Conservation (phyloP, 345 rosid genomes). For the Populus nigra region DNA sequence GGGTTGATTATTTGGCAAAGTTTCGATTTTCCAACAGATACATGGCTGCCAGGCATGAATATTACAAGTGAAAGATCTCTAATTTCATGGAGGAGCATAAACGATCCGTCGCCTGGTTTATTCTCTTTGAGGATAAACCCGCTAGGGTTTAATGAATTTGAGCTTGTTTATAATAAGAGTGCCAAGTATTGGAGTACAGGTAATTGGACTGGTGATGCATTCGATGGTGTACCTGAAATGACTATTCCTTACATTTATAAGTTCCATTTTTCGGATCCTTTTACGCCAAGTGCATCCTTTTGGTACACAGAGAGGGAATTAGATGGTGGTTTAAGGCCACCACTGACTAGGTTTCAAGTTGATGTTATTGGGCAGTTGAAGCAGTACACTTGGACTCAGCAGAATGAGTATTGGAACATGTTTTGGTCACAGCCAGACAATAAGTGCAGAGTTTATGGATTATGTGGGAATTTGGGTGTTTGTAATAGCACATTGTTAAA, state of each 20-base stretch:
- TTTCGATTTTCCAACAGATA: constrained; percentile 55
- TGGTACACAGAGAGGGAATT: constrained; percentile 42
- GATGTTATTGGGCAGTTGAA: constrained; percentile 39
- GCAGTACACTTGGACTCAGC: constrained; percentile 49
- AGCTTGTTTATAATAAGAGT: constrained; percentile 44
- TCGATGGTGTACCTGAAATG: constrained; percentile 51
- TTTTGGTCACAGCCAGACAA: constrained; percentile 55
- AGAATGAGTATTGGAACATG: constrained; percentile 45
- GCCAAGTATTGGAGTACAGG: constrained; percentile 56
- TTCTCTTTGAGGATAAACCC: constrained; percentile 45
- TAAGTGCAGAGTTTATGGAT: constrained; percentile 39
- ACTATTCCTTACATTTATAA: constrained; percentile 52
- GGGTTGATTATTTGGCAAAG: constrained; percentile 48
- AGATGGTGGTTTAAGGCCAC: constrained; percentile 34
- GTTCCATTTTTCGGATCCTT: constrained; percentile 58
- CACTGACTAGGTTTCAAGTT: constrained; percentile 49
- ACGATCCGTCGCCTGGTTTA: constrained; percentile 42
- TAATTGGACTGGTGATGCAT: constrained; percentile 56
- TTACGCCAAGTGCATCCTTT: constrained; percentile 48
- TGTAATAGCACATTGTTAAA: constrained; percentile 23
- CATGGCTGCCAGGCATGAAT: constrained; percentile 61
- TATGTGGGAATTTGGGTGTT: constrained; percentile 48
- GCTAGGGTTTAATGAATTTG: constrained; percentile 34
- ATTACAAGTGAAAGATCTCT: constrained; percentile 26
- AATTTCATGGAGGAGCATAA: constrained; percentile 45